Percentiles rank a stretch among this genome's conserved stretches.
phyloP scores from a whole-genome alignment of 495 filamentous ascomycete species.

The Letharia columbiana region DNA sequence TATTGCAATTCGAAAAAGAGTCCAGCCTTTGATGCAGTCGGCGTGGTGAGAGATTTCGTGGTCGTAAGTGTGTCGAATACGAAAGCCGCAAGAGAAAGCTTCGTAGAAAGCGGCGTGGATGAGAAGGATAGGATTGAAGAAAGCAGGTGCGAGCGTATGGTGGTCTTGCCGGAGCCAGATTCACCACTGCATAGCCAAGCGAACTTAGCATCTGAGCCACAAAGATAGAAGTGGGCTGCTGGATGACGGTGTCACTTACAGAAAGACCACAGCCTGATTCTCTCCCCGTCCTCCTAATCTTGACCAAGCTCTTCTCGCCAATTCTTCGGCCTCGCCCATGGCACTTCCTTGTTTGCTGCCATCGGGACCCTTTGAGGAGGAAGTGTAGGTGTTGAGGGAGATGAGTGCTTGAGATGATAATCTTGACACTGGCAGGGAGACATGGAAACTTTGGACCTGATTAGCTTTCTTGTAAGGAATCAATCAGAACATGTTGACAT shows the following conservation, averaged over 20 bases:
- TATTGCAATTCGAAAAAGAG: constrained; percentile 95
- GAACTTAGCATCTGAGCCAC: neutral
- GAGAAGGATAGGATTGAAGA: constrained; percentile 77
- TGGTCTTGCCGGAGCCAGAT: constrained; percentile 92
- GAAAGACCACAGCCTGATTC: constrained; percentile 83
- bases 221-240: neutral
- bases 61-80: constrained; percentile 93
- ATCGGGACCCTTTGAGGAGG: constrained; percentile 79
- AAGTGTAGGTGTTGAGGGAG: constrained; percentile 85
- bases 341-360: constrained; percentile 78
- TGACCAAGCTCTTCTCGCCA: constrained; percentile 75
- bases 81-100: constrained; percentile 86
- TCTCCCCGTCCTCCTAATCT: constrained; percentile 82
- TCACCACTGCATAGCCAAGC: constrained; percentile 56
- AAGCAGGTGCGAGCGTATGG: constrained; percentile 77
- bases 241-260: constrained; percentile 50
- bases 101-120: constrained; percentile 83
- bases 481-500: constrained; percentile 14
- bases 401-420: constrained; percentile 88
- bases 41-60: constrained; percentile 93
- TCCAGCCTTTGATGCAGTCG: constrained; percentile 89
- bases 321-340: constrained; percentile 77
- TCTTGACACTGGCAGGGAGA: constrained; percentile 72
- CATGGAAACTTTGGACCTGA: constrained; percentile 55
- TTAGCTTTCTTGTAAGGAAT: neutral